Conservation (phyloP, 2,329 filamentous ascomycete genomes). For the Ophiocordyceps camponoti-floridani region DNA sequence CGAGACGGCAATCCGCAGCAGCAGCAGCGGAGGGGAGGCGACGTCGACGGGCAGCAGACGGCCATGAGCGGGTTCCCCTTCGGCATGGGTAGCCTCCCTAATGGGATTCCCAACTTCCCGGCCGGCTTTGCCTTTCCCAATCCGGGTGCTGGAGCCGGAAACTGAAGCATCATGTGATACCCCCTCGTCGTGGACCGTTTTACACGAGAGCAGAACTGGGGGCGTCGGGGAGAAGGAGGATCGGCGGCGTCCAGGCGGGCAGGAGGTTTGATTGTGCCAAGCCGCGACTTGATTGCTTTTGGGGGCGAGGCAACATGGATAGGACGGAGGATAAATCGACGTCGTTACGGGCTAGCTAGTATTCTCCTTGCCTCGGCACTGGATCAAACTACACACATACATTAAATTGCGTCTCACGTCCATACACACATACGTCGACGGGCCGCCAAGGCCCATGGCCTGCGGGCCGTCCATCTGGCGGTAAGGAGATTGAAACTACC, state of each 20-base stretch:
- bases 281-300: neutral
- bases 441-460: too few relatives aligned
- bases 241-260: neutral
- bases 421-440: neutral
- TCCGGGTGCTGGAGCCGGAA: conserved; percentile 5
- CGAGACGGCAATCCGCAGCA: conserved; percentile 7
- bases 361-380: neutral
- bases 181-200: neutral
- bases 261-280: neutral
- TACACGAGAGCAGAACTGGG: neutral
- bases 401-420: neutral
- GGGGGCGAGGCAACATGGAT: neutral
- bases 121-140: conserved; percentile 18
- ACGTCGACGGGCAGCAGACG: conserved; percentile 1
- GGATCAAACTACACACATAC: neutral
- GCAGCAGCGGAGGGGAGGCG: conserved; percentile 3
- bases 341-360: neutral
- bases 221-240: neutral
- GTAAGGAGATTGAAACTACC: neutral
- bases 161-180: conserved; percentile 1
- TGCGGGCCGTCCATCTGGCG: neutral
- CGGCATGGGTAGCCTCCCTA: conserved; percentile 20
- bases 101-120: conserved; percentile 24
- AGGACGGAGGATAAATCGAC: neutral
- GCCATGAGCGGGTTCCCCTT: conserved; percentile 16